A percentile compares a stretch with the other conserved stretches of the same genome.
These are phyloP conservation scores for Acacia pycnantha DNA, from an alignment of 331 rosid genomes.

Conservation along the genomic window DNA sequence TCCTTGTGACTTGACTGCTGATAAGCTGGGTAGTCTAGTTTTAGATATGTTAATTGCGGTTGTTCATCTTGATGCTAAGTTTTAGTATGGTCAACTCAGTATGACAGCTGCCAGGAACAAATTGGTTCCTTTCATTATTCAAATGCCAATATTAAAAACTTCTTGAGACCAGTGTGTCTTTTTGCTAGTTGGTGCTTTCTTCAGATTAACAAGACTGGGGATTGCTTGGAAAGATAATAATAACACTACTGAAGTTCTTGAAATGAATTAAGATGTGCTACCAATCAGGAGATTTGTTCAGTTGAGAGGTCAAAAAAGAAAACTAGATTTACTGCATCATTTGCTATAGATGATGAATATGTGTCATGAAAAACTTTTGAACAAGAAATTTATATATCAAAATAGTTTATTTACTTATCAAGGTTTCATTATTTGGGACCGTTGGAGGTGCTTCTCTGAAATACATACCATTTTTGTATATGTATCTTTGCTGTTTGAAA, in stretches of 20 bases:
- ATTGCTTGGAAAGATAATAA: background rate
- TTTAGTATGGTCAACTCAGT: background rate
- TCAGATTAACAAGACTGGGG: background rate
- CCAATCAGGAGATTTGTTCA: background rate
- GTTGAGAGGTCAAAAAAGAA: background rate
- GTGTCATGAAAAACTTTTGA: background rate
- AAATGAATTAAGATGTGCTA: background rate
- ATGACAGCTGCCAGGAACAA: constrained; percentile 15
- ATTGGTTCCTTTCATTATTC: constrained; percentile 1
- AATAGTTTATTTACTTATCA: background rate
- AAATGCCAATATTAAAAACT: background rate
- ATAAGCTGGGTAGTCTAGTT: constrained; percentile 9
- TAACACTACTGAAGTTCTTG: background rate
- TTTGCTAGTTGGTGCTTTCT: constrained; percentile 15
- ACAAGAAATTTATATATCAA: background rate
- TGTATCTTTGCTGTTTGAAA: background rate
- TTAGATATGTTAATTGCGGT: background rate
- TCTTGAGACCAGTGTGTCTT: constrained; percentile 3
- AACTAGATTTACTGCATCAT: background rate
- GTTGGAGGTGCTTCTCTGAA: background rate
- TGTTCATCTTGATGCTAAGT: constrained; percentile 19
- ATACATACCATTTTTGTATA: background rate
- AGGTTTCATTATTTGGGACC: constrained; percentile 9
- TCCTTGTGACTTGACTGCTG: constrained; percentile 19
- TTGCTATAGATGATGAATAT: background rate